These are phyloP conservation scores for Zizania palustris DNA, from an alignment of 202 grass and related monocot species.

Conservation along the genomic window DNA sequence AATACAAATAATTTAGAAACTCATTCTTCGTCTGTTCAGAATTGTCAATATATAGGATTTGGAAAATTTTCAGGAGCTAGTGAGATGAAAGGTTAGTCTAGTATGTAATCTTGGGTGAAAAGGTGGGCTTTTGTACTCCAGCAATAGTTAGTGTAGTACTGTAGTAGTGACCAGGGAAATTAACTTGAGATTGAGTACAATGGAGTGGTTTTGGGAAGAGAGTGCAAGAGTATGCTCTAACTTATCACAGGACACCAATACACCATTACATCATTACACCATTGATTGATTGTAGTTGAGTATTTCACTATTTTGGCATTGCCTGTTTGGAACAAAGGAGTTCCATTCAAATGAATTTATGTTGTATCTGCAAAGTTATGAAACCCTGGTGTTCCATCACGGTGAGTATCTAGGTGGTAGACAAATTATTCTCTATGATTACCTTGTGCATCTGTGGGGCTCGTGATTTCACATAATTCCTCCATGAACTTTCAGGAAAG, in stretches of 20 bases:
- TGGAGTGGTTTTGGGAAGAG: background rate
- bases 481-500: no score
- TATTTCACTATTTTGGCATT: no score
- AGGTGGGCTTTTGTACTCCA: background rate
- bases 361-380: no score
- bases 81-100: background rate
- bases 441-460: no score
- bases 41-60: background rate
- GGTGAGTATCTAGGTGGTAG: background rate
- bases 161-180: slow-evolving; percentile 1
- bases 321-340: background rate
- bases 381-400: background rate
- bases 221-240: background rate
- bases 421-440: background rate
- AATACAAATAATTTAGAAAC: background rate
- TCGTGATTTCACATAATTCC: no score
- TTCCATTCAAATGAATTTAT: background rate
- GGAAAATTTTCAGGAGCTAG: background rate
- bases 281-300: slow-evolving; percentile 9
- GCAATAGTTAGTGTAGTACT: background rate
- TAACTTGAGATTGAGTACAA: background rate
- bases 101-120: background rate
- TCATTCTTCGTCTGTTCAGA: background rate
- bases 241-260: background rate
- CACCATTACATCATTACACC: no score